Conservation (phyloP, 1,139 yeast species). For the Nadsonia commutata region DNA sequence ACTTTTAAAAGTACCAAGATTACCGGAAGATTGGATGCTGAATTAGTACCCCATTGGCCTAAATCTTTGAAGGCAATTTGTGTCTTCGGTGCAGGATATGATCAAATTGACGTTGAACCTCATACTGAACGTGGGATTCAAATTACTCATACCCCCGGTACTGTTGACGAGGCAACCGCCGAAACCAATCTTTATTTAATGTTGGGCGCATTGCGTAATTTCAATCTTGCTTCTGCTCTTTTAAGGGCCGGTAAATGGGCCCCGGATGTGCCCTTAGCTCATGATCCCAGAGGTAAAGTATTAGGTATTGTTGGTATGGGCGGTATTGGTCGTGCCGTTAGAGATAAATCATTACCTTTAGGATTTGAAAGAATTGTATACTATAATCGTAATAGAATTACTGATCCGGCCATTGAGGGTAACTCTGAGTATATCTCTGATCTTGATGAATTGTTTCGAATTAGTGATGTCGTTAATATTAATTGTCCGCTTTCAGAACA, state of each 20-base stretch:
- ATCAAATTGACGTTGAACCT: conserved; percentile 37
- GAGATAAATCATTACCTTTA: conserved; percentile 49
- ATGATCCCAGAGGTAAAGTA: conserved; percentile 47
- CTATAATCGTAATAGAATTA: conserved; percentile 44
- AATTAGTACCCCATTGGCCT: conserved; percentile 49
- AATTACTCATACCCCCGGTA: conserved; percentile 51
- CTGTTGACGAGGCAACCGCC: conserved; percentile 70
- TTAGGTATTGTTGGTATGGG: conserved; percentile 73
- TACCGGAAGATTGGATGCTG: conserved; percentile 22
- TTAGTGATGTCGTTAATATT: conserved; percentile 45
- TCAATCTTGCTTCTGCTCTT: conserved; percentile 25
- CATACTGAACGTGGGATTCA: conserved; percentile 38
- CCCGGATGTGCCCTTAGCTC: conserved; percentile 21
- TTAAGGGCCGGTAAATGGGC: conserved; percentile 27
- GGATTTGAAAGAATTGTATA: conserved; percentile 49
- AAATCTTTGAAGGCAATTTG: conserved; percentile 47
- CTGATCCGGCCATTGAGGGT: conserved; percentile 38
- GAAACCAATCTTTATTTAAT: conserved; percentile 50
- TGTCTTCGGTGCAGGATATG: conserved; percentile 92
- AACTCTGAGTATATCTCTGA: conserved; percentile 35
- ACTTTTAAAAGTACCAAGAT: conserved; percentile 3
- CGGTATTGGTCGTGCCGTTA: conserved; percentile 66
- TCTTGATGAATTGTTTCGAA: conserved; percentile 39
- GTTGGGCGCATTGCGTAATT: conserved; percentile 48
- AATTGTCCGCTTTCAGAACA: conserved; percentile 52